Base-by-base conservation (phyloP, 1,284 basidiomycete genomes). In the Ceratobasidium theobromae region DNA sequence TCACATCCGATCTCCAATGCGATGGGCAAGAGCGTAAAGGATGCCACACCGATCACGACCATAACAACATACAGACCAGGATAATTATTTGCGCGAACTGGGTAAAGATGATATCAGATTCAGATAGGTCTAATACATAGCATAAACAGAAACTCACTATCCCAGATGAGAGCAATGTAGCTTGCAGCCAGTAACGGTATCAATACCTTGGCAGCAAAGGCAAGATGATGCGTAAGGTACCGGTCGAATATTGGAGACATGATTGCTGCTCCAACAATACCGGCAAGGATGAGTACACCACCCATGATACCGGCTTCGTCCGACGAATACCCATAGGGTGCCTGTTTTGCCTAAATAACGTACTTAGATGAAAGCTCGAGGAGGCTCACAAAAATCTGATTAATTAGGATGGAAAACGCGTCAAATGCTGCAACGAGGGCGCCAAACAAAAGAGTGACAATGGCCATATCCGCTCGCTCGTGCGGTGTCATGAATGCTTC, bases 231-330 rank as follows among this genome's bases (percentile, higher is more conserved):
- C 1, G 88, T 90, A 67, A 92, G 82, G 6, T 90, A 83, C 23
- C 89, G 83, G 72, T 93, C 90, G 71, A 91, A 87, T 2, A 91
- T 75, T 0, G 90, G 91, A 0, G 89, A 82, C 0, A 85, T 84
- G 52, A 86, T 71, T 35, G 85, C 76, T 0, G 89, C 86, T 14
- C 83, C 81, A 3, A 87, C 76, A 67, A 93, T 82, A 8, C 90
- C 90, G 1, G 86, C 79, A 5, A 73, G 49, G 30, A 73, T 68
- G 9, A 73, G 43, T 3, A 68, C 70, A 16, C 70, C 73, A 23
- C 72, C 70, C 77, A 92, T 78, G 33, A 90, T 77, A 6, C 89
- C 89, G 27, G 85, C 80, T 14, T 76, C 79, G 60, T 83, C 79
- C 27, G 82, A 78, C 0, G 84, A 84, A 74, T 92, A 93, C 1